A percentile compares a stretch with the other conserved stretches of the same genome.
These are phyloP conservation scores for Neurospora pannonica DNA, from an alignment of 495 filamentous ascomycete genomes.

Conservation along the genomic window DNA sequence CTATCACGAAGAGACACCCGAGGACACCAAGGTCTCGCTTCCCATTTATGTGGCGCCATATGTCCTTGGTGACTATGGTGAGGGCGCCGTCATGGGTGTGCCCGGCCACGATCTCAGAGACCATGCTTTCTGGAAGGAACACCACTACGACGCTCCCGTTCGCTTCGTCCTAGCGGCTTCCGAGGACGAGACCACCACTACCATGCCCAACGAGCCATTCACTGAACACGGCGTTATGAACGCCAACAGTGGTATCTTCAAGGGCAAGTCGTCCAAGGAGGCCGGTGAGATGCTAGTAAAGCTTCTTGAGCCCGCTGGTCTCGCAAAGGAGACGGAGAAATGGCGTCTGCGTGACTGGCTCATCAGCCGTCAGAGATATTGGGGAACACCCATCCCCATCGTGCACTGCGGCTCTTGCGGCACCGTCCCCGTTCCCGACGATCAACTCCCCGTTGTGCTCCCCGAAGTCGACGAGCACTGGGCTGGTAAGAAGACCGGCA, in stretches of 20 bases:
- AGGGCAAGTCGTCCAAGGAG: slow-evolving; percentile 49
- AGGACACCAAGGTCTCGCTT: slow-evolving; percentile 41
- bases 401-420: slow-evolving; percentile 75
- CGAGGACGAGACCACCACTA: slow-evolving; percentile 32
- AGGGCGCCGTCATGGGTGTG: slow-evolving; percentile 86
- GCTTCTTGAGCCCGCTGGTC: slow-evolving; percentile 42
- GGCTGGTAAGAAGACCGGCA: slow-evolving; percentile 61
- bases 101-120: slow-evolving; percentile 76
- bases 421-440: slow-evolving; percentile 63
- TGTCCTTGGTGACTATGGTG: slow-evolving; percentile 80
- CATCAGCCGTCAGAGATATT: slow-evolving; percentile 80
- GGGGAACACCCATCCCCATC: slow-evolving; percentile 85
- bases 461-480: slow-evolving; percentile 60
- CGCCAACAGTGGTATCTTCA: slow-evolving; percentile 50
- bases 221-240: slow-evolving; percentile 58
- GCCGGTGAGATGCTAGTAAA: slow-evolving; percentile 52
- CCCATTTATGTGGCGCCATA: slow-evolving; percentile 79
- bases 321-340: slow-evolving; percentile 52
- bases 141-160: slow-evolving; percentile 42
- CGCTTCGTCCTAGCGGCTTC: slow-evolving; percentile 45
- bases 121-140: slow-evolving; percentile 67
- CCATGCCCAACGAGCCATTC: slow-evolving; percentile 37
- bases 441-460: slow-evolving; percentile 67
- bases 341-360: slow-evolving; percentile 83
- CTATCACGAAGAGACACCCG: slow-evolving; percentile 41